Conservation (phyloP, 306 rosid genomes). For the Cucumis sativus region DNA sequence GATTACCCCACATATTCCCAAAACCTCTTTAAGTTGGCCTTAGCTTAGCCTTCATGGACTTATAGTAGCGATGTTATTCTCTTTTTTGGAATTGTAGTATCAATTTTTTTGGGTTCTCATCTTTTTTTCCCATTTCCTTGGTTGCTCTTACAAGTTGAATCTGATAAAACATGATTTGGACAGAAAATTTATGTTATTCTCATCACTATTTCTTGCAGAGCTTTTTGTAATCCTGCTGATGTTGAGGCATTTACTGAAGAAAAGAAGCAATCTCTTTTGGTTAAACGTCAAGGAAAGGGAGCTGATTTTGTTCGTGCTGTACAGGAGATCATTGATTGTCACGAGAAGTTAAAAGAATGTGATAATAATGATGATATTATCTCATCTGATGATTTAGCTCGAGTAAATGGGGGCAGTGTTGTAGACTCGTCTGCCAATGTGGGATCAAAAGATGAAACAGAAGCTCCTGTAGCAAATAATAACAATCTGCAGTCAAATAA, state of each 20-base stretch:
- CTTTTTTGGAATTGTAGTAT: not conserved
- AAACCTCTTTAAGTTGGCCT: not conserved
- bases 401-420: constrained; percentile 28
- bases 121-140: not conserved
- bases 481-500: constrained; percentile 24
- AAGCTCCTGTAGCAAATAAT: constrained; percentile 23
- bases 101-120: not conserved
- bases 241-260: constrained; percentile 94
- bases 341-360: constrained; percentile 60
- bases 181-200: constrained; percentile 17
- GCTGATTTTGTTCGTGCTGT: constrained; percentile 94
- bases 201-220: constrained; percentile 43
- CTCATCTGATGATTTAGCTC: constrained; percentile 31
- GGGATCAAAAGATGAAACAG: constrained; percentile 33
- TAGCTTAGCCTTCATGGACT: not conserved
- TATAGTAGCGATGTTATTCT: not conserved
- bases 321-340: constrained; percentile 65
- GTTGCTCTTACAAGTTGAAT: not conserved
- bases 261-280: constrained; percentile 77
- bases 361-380: constrained; percentile 27
- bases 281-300: constrained; percentile 83
- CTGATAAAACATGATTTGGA: not conserved
- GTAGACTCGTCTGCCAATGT: constrained; percentile 25
- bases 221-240: constrained; percentile 92
- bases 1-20: not conserved